These are phyloP conservation scores for Alternaria triticina DNA, from an alignment of 2,329 filamentous ascomycete species.

Conservation along the genomic window DNA sequence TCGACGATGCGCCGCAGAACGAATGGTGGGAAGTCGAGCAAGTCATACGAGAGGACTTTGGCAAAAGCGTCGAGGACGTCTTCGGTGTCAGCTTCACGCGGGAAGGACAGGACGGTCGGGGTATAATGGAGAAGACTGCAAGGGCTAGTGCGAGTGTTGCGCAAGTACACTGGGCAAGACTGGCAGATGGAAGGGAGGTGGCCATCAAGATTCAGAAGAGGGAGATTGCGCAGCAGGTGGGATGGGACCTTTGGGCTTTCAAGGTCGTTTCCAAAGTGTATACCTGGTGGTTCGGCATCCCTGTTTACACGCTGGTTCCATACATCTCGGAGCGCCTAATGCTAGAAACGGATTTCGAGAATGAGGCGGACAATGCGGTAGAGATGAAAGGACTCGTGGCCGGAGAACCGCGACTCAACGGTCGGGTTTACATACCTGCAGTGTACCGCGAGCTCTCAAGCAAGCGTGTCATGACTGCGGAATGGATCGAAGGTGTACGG, in stretches of 20 bases:
- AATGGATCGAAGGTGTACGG: constrained; percentile 95
- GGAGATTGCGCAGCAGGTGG: constrained; percentile 88
- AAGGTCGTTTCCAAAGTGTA: constrained; percentile 86
- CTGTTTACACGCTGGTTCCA: constrained; percentile 86
- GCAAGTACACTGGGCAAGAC: constrained; percentile 92
- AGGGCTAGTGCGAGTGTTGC: constrained; percentile 89
- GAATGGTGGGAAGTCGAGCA: constrained; percentile 83
- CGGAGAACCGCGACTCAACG: constrained; percentile 75
- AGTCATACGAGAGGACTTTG: constrained; percentile 88
- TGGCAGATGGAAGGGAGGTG: constrained; percentile 87
- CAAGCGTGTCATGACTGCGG: constrained; percentile 85
- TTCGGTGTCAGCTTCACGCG: constrained; percentile 86
- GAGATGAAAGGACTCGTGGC: constrained; percentile 80
- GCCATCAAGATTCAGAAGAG: constrained; percentile 97
- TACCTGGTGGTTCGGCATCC: constrained; percentile 89
- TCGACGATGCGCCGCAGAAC: constrained; percentile 96
- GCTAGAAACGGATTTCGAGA: constrained; percentile 92
- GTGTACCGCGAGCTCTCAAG: constrained; percentile 84
- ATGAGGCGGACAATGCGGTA: constrained; percentile 87
- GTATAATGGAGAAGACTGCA: constrained; percentile 73
- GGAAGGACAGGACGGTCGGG: constrained; percentile 59
- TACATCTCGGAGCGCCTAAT: constrained; percentile 92
- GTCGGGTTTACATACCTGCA: constrained; percentile 85
- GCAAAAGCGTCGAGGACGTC: constrained; percentile 82
- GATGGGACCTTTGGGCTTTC: constrained; percentile 96